Base-by-base conservation (phyloP, 495 filamentous ascomycete genomes). In the Trichoderma virens region DNA sequence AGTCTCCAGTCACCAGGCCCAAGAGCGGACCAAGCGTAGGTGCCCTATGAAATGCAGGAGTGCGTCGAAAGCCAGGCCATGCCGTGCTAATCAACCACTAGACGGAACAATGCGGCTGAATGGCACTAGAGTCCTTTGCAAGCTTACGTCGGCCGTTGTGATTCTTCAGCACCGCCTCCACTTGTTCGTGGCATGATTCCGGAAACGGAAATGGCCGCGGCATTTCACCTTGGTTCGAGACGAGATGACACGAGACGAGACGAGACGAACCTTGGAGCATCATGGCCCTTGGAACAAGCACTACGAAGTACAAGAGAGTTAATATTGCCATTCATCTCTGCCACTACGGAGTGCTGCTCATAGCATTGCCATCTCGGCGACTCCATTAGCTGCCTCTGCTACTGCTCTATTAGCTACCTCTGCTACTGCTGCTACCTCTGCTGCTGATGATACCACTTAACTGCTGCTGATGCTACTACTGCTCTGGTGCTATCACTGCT, bases 111-210 rank as follows among this genome's bases (percentile, higher is more conserved):
- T 23, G 43, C 43, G 43, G 43, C 43, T 47, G 43, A 47, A 47
- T 8, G 43, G 43, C 43, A 7, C 43, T 47, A 47, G 34, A 35
- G 34, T 35, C 34, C 13, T 35, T 35, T 35, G 34, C 34, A 7
- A 8, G 51, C 51, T 56, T 56, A 56, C 51, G 51, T 56, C 51
- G 51, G 34, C 41, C 41, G n/a, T 18, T 45, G 5, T 16, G 13
- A 16, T 45, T 45, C 51, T 56, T n/a, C 25, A 11, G 20, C 23
- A 27, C 47, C 47, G 25, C 25, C 51, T 56, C 51, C 51, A 56
- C 51, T 56, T 28, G 51, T 56, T 56, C 51, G 51, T 56, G 51
- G 51, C 51, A 56, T 56, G 51, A 28, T 56, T 28, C 51, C 51
- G 9, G 18, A 20, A 20, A 7, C 11, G 51, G 51, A 28, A 56